Conservation (phyloP, 2,329 filamentous ascomycete genomes). For the Claviceps pusilla region DNA sequence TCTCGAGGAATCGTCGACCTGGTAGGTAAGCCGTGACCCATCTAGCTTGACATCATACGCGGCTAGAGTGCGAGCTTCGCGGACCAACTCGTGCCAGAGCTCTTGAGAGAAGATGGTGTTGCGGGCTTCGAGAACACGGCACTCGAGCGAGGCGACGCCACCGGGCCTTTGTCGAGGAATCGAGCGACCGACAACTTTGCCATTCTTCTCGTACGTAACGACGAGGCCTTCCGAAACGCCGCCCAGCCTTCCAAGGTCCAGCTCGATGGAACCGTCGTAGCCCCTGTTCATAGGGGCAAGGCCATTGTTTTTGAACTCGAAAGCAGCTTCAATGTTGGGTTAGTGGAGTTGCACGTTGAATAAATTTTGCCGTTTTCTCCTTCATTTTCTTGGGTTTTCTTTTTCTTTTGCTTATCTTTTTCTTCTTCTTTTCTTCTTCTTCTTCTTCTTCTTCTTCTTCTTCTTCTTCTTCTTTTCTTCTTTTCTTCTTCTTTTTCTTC, state of each 20-base stretch:
- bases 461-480: too few relatives aligned
- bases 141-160: slow-evolving; percentile 41
- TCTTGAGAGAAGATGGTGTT: slow-evolving; percentile 75
- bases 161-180: slow-evolving; percentile 35
- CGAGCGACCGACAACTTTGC: slow-evolving; percentile 42
- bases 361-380: too few relatives aligned
- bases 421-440: too few relatives aligned
- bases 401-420: too few relatives aligned
- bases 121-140: slow-evolving; percentile 57
- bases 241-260: slow-evolving; percentile 48
- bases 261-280: slow-evolving; percentile 56
- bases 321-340: slow-evolving; percentile 25
- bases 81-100: slow-evolving; percentile 74
- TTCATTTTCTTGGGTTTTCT: not conserved
- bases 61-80: slow-evolving; percentile 61
- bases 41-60: slow-evolving; percentile 55
- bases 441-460: too few relatives aligned
- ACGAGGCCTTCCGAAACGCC: slow-evolving; percentile 45
- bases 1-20: slow-evolving; percentile 32
- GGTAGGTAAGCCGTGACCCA: slow-evolving; percentile 41
- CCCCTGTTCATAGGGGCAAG: slow-evolving; percentile 64
- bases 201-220: slow-evolving; percentile 47
- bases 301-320: slow-evolving; percentile 52
- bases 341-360: not conserved
- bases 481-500: too few relatives aligned